A percentile compares a stretch with the other conserved stretches of the same genome.
These are phyloP conservation scores for Microdochium bolleyi DNA, from an alignment of 2,329 filamentous ascomycete species.

Conservation along the genomic window DNA sequence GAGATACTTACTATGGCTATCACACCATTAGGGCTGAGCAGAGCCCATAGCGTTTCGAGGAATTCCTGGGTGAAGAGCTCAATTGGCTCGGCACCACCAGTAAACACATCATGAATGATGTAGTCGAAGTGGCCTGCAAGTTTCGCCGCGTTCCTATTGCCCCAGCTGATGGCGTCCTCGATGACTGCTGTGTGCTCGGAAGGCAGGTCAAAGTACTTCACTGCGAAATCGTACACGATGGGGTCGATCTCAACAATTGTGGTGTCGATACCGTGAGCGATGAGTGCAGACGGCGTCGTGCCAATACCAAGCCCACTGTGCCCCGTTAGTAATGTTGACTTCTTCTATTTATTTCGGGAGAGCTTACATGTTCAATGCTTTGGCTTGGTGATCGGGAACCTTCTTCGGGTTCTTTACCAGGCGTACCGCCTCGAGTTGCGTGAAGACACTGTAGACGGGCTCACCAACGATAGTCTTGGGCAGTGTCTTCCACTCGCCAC, in stretches of 20 bases:
- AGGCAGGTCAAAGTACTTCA: constrained; percentile 73
- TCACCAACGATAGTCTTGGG: constrained; percentile 56
- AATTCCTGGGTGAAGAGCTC: constrained; percentile 85
- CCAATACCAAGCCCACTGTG: constrained; percentile 80
- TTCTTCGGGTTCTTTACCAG: constrained; percentile 56
- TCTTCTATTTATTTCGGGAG: constrained; percentile 1
- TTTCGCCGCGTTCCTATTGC: constrained; percentile 33
- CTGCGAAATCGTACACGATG: constrained; percentile 75
- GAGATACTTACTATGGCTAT: constrained; percentile 69
- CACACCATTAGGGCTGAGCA: constrained; percentile 72
- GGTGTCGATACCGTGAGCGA: constrained; percentile 82
- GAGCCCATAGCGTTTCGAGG: constrained; percentile 56
- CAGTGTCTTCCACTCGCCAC: constrained; percentile 74
- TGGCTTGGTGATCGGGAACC: constrained; percentile 56
- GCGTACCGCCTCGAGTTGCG: constrained; percentile 86
- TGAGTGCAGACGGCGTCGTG: constrained; percentile 79
- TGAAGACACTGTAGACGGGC: constrained; percentile 93
- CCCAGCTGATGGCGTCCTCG: constrained; percentile 71
- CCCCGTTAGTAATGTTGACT: constrained; percentile 11
- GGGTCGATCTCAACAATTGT: constrained; percentile 95
- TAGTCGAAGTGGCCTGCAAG: constrained; percentile 64
- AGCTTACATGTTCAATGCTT: constrained; percentile 76
- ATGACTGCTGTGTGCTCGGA: constrained; percentile 73
- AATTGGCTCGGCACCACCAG: constrained; percentile 86
- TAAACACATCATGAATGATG: constrained; percentile 97